Percentiles rank a stretch among this genome's conserved stretches.
phyloP scores from a whole-genome alignment of 164 flowering plant genomes.

The Kingdonia uniflora region DNA sequence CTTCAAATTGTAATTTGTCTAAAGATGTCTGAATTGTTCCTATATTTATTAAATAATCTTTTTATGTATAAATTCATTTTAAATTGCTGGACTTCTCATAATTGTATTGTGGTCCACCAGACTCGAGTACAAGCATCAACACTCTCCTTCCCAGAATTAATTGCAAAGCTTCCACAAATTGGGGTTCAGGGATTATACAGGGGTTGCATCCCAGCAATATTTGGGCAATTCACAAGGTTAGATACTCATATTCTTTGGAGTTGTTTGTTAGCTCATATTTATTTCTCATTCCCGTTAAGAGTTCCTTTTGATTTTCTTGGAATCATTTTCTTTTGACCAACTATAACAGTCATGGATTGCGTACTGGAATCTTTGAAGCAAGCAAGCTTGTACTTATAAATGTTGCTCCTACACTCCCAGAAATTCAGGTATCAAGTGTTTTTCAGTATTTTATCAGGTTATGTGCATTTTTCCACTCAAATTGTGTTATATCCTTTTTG shows the following conservation, averaged over 20 bases:
- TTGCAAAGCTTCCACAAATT: conserved; percentile 74
- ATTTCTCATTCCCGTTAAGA: not conserved
- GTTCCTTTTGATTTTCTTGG: not conserved
- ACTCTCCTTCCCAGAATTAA: conserved; percentile 71
- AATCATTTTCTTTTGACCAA: conserved; percentile 4
- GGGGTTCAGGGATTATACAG: conserved; percentile 77
- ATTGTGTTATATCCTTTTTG: too few species aligned
- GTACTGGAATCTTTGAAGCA: conserved; percentile 97
- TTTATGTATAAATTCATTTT: too few species aligned
- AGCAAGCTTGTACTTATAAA: conserved; percentile 70
- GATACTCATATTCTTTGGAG: not conserved
- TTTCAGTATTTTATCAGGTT: too few species aligned
- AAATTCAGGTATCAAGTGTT: conserved; percentile 55
- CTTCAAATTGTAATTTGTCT: too few species aligned
- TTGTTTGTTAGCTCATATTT: not conserved
- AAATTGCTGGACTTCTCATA: conserved; percentile 2
- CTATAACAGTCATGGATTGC: conserved; percentile 80
- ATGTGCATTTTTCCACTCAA: too few species aligned
- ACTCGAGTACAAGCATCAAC: conserved; percentile 98
- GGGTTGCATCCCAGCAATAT: conserved; percentile 90
- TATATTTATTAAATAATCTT: not conserved
- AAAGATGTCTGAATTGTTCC: too few species aligned
- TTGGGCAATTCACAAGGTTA: conserved; percentile 94
- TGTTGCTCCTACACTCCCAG: conserved; percentile 81
- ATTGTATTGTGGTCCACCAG: conserved; percentile 25